These are phyloP conservation scores for Saccharomycopsis capsularis DNA, from an alignment of 805 yeast genomes.

Conservation along the genomic window DNA sequence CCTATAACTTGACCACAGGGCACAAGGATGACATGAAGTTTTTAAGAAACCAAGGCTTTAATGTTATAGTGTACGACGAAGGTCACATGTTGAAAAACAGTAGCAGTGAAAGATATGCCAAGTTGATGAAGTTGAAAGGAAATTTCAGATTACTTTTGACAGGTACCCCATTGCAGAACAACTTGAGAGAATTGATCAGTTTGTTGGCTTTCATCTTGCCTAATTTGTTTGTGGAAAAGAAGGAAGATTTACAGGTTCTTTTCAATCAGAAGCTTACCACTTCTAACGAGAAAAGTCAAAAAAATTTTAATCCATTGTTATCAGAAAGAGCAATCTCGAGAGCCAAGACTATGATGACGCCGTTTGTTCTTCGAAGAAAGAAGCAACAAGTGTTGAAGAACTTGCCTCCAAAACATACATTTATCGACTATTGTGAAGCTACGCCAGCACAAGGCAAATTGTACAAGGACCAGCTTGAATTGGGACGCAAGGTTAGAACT, in stretches of 20 bases:
- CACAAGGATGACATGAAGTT: slow-evolving; percentile 75
- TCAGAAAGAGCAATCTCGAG: slow-evolving; percentile 87
- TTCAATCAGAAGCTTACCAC: slow-evolving; percentile 86
- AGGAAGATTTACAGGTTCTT: slow-evolving; percentile 72
- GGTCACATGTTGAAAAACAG: slow-evolving; percentile 96
- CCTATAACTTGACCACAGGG: slow-evolving; percentile 88
- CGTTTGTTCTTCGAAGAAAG: slow-evolving; percentile 87
- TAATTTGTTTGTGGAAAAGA: slow-evolving; percentile 65
- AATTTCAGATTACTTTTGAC: slow-evolving; percentile 82
- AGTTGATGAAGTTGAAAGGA: slow-evolving; percentile 78
- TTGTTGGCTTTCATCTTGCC: slow-evolving; percentile 89
- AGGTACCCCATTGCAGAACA: slow-evolving; percentile 96
- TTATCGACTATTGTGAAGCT: slow-evolving; percentile 60
- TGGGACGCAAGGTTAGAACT: slow-evolving; percentile 30
- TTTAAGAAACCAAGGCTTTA: slow-evolving; percentile 65
- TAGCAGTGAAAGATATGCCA: slow-evolving; percentile 75
- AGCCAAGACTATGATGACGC: slow-evolving; percentile 98
- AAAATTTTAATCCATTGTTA: slow-evolving; percentile 63
- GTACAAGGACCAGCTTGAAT: slow-evolving; percentile 52
- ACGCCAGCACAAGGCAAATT: slow-evolving; percentile 45
- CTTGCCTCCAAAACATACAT: slow-evolving; percentile 69
- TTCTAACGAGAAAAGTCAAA: slow-evolving; percentile 30
- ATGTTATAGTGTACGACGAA: slow-evolving; percentile 91
- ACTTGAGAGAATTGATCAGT: slow-evolving; percentile 83
- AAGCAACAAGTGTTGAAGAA: slow-evolving; percentile 89